Evolutionary conservation across 1,284 basidiomycete species (phyloP).

Genomic region (Pseudozyma tsukubaensis): DNA sequence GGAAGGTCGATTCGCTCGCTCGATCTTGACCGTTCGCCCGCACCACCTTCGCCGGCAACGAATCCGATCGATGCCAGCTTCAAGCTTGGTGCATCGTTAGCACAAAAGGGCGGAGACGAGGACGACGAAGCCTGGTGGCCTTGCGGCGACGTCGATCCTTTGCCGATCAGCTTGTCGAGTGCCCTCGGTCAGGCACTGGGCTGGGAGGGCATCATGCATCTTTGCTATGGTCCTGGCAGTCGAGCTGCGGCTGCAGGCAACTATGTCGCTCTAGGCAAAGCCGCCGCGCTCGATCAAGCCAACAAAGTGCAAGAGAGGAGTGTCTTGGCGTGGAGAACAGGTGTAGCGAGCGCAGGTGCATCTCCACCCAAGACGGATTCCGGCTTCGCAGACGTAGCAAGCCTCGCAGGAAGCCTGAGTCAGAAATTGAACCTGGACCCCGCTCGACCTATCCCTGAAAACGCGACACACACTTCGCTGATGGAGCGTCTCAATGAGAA

Average conservation of each 20-base stretch:
- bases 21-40: slow-evolving; percentile 38
- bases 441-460: slow-evolving; percentile 3
- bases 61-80: slow-evolving; percentile 48
- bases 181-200: slow-evolving; percentile 61
- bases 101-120: slow-evolving; percentile 19
- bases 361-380: slow-evolving; percentile 24
- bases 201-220: slow-evolving; percentile 65
- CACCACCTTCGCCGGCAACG: slow-evolving; percentile 8
- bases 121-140: slow-evolving; percentile 58
- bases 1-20: slow-evolving; percentile 31
- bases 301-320: slow-evolving; percentile 43
- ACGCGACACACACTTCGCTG: slow-evolving; percentile 16
- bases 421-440: slow-evolving; percentile 31
- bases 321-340: slow-evolving; percentile 55
- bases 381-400: slow-evolving; percentile 5
- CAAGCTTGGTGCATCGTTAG: slow-evolving; percentile 29
- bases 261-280: slow-evolving; percentile 54
- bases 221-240: slow-evolving; percentile 64
- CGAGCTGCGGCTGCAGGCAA: slow-evolving; percentile 37
- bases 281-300: slow-evolving; percentile 55
- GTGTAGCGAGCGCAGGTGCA: slow-evolving; percentile 42
- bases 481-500: slow-evolving; percentile 27
- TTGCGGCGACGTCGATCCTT: slow-evolving; percentile 56
- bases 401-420: slow-evolving; percentile 10
- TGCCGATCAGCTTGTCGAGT: slow-evolving; percentile 52